Conservation (phyloP, 148 eudicot genomes). For the Camellia sinensis region DNA sequence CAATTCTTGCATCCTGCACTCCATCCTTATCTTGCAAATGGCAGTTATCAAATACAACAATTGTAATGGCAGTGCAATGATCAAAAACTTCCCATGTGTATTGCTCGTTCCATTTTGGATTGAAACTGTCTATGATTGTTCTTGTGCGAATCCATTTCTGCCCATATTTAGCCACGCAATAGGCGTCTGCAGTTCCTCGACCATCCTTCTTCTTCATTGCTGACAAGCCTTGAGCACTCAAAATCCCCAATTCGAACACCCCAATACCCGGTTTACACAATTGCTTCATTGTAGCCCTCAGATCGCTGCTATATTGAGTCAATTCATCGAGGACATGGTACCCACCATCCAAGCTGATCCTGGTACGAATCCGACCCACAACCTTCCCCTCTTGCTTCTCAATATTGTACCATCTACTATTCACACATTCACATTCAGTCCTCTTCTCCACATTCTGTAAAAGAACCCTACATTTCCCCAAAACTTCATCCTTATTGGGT, state of each 20-base stretch:
- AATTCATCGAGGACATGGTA: conserved; percentile 20
- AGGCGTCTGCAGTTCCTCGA: conserved; percentile 7
- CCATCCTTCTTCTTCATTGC: conserved; percentile 16
- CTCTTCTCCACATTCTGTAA: conserved; percentile 1
- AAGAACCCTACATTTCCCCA: conserved; percentile 12
- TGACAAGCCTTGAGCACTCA: conserved; percentile 15
- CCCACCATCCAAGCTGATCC: conserved; percentile 20
- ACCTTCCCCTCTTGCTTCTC: conserved; percentile 4
- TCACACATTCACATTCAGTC: neutral
- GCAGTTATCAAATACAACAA: conserved; percentile 14
- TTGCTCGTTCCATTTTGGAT: conserved; percentile 21
- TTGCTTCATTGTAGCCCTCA: neutral
- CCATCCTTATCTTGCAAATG: conserved; percentile 4
- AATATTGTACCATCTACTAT: conserved; percentile 15
- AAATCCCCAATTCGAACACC: conserved; percentile 17
- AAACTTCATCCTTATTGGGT: neutral
- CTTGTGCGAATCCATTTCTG: conserved; percentile 23
- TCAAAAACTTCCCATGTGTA: conserved; percentile 20
- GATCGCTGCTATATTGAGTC: conserved; percentile 18
- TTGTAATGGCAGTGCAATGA: conserved; percentile 16
- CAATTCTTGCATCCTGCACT: conserved; percentile 12
- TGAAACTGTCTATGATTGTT: conserved; percentile 10
- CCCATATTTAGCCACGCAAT: conserved; percentile 21
- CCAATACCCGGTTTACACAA: conserved; percentile 8
- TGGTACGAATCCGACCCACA: conserved; percentile 14